Conservation (phyloP, 345 rosid genomes). For the Raphanus raphanistrum region DNA sequence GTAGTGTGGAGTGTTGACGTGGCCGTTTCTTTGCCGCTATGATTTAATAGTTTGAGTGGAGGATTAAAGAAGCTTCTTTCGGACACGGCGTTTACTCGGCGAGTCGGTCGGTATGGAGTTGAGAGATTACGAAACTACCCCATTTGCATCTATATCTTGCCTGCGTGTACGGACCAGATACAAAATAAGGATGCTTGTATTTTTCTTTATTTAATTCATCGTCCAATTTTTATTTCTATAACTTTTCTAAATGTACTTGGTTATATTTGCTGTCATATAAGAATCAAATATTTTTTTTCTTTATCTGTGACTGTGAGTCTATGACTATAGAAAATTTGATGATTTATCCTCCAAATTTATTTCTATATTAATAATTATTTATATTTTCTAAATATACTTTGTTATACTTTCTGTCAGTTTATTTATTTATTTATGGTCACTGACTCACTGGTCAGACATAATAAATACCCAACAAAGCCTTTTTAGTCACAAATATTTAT, state of each 20-base stretch:
- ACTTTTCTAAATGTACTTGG: background rate
- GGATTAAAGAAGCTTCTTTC: background rate
- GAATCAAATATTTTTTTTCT: background rate
- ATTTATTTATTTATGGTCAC: background rate
- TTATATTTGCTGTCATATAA: background rate
- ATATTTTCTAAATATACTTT: background rate
- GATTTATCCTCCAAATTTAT: background rate
- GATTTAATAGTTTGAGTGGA: background rate
- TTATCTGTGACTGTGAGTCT: background rate
- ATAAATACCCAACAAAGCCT: background rate
- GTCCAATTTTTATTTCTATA: background rate
- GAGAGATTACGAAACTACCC: slow-evolving; percentile 10
- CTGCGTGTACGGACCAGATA: slow-evolving; percentile 2
- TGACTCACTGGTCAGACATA: background rate
- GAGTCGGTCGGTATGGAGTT: slow-evolving; percentile 6
- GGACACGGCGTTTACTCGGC: slow-evolving; percentile 24
- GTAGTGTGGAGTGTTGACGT: slow-evolving; percentile 16
- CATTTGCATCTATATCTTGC: background rate
- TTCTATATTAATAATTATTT: background rate
- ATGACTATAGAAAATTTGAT: background rate
- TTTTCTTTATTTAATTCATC: background rate
- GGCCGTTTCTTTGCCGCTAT: background rate
- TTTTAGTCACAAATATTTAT: too few species aligned
- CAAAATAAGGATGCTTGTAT: background rate
- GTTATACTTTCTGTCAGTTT: background rate